Base-by-base conservation (phyloP, 371 early-diverging fungal genomes). In the Syncephalastrum sp. region DNA sequence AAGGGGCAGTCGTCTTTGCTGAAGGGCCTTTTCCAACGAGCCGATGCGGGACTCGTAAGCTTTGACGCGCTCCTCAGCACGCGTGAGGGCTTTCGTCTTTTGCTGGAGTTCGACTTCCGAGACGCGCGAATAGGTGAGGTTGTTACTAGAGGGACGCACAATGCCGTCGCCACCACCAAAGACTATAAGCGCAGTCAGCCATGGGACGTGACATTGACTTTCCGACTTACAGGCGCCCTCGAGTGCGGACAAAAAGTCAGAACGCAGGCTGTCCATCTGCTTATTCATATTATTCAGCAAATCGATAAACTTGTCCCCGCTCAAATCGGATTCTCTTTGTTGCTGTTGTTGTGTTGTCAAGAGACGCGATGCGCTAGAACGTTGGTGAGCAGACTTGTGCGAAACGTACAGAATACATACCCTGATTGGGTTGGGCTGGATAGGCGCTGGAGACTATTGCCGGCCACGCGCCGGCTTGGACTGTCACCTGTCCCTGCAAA, bases 221-320 rank as follows among this genome's bases (percentile, higher is more conserved):
- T 46, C 5, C 21, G 5, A 53, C 63, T 61, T 59, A 69, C 71
- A 81, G 43, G 66, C 73, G 50, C 73, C 69, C 27, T 69, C 69
- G 15, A 91, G 24, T 5, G 81, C 67, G 25, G 70, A 58, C 17
- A 88, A 75, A 49, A 89, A 90, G 13, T 91, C 87, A 2, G 64
- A 43, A 3, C 68, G 52, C 62, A 87, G 73, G 0, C 71, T 65
- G 46, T 90, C 86, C 53, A 91, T 59, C 53, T 91, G 85, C 1
- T 75, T 68, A 1, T 64, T 59, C 78, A 68, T 72, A 6, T 50
- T 58, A 27, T 70, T 68, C 0, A 83, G 54, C 14, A 79, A 56
- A 21, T 66, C 63, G 29, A 77, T 53, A 21, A 80, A 56, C 10
- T 64, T 56, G n/a, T 64, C 62, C 5, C 47, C 59, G 21, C 50